These are phyloP conservation scores for Bothriochloa decipiens DNA, from an alignment of 176 grass and related monocot species.

Conservation along the genomic window DNA sequence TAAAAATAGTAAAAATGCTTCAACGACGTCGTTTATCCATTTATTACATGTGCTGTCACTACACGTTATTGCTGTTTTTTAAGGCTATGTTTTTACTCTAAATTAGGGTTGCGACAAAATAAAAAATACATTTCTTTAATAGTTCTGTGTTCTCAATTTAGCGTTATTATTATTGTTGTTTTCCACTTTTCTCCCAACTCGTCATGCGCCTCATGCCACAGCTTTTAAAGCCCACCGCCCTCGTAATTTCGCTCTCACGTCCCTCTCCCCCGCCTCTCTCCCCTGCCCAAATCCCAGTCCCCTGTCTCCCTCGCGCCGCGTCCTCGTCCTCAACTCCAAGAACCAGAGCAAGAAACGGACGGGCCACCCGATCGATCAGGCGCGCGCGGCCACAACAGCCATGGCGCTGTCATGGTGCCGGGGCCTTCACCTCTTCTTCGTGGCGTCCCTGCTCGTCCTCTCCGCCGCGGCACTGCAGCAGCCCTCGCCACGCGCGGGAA, in stretches of 20 bases:
- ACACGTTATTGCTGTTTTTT: not conserved
- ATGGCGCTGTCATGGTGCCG: conserved; percentile 48
- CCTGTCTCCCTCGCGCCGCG: not conserved
- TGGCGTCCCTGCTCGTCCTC: conserved; percentile 52
- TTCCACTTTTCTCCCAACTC: conserved; percentile 14
- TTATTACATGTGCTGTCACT: too few species aligned
- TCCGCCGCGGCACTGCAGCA: conserved; percentile 16
- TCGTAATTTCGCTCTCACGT: conserved; percentile 35
- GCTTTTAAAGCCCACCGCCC: conserved; percentile 62
- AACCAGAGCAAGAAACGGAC: conserved; percentile 19
- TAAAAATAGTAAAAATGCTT: not conserved
- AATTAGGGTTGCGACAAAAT: not conserved
- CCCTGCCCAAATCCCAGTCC: not conserved
- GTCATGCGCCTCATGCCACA: conserved; percentile 66
- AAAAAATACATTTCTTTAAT: not conserved
- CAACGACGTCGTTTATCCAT: not conserved
- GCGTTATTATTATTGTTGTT: not conserved
- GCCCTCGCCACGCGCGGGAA: not conserved
- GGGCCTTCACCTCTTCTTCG: conserved; percentile 46
- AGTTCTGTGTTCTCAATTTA: not conserved
- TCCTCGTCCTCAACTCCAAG: conserved; percentile 7
- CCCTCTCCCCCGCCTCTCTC: conserved; percentile 35
- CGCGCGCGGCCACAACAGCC: conserved; percentile 35
- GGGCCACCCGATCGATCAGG: not conserved
- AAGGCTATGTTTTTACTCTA: not conserved